These are phyloP conservation scores for Pyracantha coccinea DNA, from an alignment of 331 rosid species.

Conservation along the genomic window DNA sequence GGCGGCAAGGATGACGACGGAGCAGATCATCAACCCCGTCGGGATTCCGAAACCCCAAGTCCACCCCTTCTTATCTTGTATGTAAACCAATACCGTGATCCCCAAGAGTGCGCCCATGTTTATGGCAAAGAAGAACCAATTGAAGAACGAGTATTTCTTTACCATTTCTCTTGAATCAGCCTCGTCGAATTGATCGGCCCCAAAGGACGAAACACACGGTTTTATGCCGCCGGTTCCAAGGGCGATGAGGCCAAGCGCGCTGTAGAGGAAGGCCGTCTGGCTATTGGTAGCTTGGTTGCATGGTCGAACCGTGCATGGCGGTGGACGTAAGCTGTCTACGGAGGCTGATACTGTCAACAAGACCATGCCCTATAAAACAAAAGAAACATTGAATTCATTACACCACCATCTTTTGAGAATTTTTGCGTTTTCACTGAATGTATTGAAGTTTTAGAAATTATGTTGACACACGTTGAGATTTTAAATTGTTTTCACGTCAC, in stretches of 20 bases:
- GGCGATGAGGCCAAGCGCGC: constrained; percentile 44
- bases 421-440: neutral
- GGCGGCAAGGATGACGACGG: constrained; percentile 18
- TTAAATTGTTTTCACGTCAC: neutral
- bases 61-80: constrained; percentile 40
- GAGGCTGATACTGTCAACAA: constrained; percentile 47
- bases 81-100: constrained; percentile 38
- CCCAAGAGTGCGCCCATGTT: constrained; percentile 52
- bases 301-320: constrained; percentile 22
- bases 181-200: constrained; percentile 62
- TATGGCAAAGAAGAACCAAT: constrained; percentile 61
- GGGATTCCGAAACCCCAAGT: constrained; percentile 52
- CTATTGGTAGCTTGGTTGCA: constrained; percentile 31
- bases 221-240: constrained; percentile 62
- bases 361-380: constrained; percentile 34
- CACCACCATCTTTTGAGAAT: neutral
- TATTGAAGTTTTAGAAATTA: neutral
- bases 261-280: constrained; percentile 37
- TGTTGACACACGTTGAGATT: neutral
- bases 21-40: constrained; percentile 12
- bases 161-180: constrained; percentile 32
- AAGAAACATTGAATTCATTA: neutral
- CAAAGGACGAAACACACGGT: constrained; percentile 60
- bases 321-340: constrained; percentile 32
- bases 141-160: constrained; percentile 45